Evolutionary conservation across 257 asterid genomes (phyloP), one percentile per base, ranked within the genome.

Genomic region (Nicotiana attenuata): DNA sequence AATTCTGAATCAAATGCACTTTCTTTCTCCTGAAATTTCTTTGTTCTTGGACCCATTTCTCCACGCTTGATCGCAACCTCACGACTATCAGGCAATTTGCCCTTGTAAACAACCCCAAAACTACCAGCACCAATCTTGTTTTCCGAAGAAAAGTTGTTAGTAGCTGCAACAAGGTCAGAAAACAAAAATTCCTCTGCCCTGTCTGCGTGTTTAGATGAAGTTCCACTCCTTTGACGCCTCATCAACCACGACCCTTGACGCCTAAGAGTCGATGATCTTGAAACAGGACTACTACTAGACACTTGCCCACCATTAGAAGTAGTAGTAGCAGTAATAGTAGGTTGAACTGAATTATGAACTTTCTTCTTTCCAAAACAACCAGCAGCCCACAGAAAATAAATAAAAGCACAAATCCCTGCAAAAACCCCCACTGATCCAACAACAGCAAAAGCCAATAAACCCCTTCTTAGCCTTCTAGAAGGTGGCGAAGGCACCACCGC

Each of bases 111-210:
- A 13, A 90, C 89, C 15, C 98, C 98, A 26, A 93, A 94, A 75
- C 97, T 94, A 60, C 97, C 98, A 7, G 91, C 92, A 47, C 98
- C 98, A 77, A 94, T 87, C 93, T 91, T 94, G 88, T 90, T 91
- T 76, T 90, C 94, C n/a, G 65, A 5, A 0, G 97, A 87, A 56
- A 94, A 94, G 29, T 84, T 79, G 76, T 93, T 86, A 14, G 98
- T 92, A 2, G 97, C 98, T 0, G 84, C 85, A 4, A 68, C 89
- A 2, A 94, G 95, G 76, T 94, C 97, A 0, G 88, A 60, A 38
- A 94, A 92, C 67, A 82, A 14, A 68, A 91, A 91, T 81, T 94
- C 98, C 88, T 92, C 97, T 0, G 97, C 98, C 84, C 86, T 85
- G 60, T 93, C 97, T 0, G 97, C 77, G 68, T 91, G 97, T 57